Conservation (phyloP, 163 green algal genomes). For the Scenedesmus sp. region DNA sequence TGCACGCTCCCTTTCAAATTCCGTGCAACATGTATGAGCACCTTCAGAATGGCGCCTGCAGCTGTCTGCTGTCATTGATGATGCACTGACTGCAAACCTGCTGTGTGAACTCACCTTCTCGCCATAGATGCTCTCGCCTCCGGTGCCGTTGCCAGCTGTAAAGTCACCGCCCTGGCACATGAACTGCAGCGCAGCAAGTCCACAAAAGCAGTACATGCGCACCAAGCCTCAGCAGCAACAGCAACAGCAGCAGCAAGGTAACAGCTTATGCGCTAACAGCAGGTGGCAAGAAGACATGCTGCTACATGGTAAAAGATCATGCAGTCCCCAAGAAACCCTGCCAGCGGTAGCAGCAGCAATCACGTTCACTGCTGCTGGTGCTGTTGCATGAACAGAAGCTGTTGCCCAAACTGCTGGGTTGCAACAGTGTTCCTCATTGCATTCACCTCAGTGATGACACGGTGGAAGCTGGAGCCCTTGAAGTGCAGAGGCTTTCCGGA, state of each 20-base stretch:
- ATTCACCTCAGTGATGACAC: constrained; percentile 84
- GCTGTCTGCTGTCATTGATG: background rate
- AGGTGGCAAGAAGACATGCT: background rate
- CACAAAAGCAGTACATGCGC: background rate
- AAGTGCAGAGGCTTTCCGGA: constrained; percentile 93
- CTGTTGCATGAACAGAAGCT: background rate
- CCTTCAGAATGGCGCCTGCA: background rate
- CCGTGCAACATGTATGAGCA: background rate
- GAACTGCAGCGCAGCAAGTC: constrained; percentile 23
- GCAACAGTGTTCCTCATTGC: background rate
- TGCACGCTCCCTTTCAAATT: too few relatives aligned
- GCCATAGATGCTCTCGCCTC: constrained; percentile 90
- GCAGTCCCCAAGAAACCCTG: background rate
- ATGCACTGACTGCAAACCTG: background rate
- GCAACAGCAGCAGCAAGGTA: background rate
- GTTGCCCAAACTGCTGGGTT: background rate
- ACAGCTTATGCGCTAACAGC: background rate
- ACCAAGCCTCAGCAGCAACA: too few relatives aligned
- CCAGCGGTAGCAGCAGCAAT: background rate
- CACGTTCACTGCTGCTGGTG: background rate
- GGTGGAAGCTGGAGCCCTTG: constrained; percentile 95
- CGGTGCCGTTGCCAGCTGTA: constrained; percentile 71
- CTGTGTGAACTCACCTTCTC: constrained; percentile 78
- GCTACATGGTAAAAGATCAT: background rate
- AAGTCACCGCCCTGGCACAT: constrained; percentile 79